phyloP scores from a whole-genome alignment of 2,329 filamentous ascomycete genomes.

The Fusarium sp. region DNA sequence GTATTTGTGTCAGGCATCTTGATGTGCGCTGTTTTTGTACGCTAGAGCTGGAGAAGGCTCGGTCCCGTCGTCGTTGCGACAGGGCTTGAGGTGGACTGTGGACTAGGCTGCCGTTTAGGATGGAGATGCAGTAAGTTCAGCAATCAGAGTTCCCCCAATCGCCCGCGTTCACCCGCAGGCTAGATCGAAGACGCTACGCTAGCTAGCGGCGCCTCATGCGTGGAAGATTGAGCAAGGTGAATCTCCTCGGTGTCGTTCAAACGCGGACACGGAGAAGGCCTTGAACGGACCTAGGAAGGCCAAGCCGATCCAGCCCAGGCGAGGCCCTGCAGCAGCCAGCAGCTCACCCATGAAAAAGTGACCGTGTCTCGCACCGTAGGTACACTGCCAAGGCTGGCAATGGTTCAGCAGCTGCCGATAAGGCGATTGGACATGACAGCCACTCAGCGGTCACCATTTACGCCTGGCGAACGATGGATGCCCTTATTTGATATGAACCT shows the following conservation, averaged over 20 bases:
- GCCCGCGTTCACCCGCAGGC: conserved; percentile 48
- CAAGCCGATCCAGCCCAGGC: conserved; percentile 47
- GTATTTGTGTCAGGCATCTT: conserved; percentile 34
- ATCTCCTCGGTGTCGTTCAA: conserved; percentile 32
- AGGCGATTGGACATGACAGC: conserved; percentile 48
- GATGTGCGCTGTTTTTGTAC: conserved; percentile 25
- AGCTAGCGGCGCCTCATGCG: conserved; percentile 45
- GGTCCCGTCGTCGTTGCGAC: conserved; percentile 29
- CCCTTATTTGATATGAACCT: conserved; percentile 29
- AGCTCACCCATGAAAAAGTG: conserved; percentile 23
- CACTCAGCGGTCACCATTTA: conserved; percentile 40
- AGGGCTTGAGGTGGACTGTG: conserved; percentile 23
- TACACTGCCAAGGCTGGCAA: conserved; percentile 44
- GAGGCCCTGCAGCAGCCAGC: conserved; percentile 42
- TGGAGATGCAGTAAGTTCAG: conserved; percentile 27
- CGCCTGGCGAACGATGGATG: conserved; percentile 33
- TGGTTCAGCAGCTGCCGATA: conserved; percentile 50
- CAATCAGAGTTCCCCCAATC: conserved; percentile 25
- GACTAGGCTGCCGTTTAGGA: conserved; percentile 38
- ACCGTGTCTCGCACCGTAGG: conserved; percentile 41
- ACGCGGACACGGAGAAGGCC: conserved; percentile 31
- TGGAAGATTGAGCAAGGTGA: conserved; percentile 28
- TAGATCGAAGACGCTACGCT: conserved; percentile 35
- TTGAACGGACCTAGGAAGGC: conserved; percentile 32
- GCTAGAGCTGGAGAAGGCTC: conserved; percentile 21